Base-by-base conservation (phyloP, 1,284 basidiomycete genomes). In the Cerrena zonata region DNA sequence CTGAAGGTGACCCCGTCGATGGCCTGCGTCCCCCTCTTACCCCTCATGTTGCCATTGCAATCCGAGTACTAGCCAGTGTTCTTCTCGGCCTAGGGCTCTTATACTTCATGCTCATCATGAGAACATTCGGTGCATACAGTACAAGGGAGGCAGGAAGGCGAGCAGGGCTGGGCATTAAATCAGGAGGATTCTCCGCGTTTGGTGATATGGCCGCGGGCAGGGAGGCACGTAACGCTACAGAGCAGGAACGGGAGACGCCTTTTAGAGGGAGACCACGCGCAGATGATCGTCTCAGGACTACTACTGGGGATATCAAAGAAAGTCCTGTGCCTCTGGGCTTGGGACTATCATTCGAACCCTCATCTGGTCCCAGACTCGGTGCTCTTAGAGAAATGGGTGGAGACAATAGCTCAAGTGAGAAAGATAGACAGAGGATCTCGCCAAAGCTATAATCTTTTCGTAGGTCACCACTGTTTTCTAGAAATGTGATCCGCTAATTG, bases 101-200 rank as follows among this genome's bases (percentile, higher is more conserved):
- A 5, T 84, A 86, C 56, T 78, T 89, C 48, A 59, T 57, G 23
- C 65, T 86, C 51, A 84, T 88, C 45, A 67, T 89, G 23, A 68
- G 67, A 51, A 86, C 86, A 1, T 71, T 89, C 61, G 70, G 71
- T 61, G 74, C 69, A 27, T 89, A 88, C 56, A 49, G 54, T 18
- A 50, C 47, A 25, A n/a, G 49, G 10, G 56, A 56, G 37, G 48
- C 38, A 5, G 54, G 56, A 10, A 49, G 56, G 49, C 26, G 48
- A 12, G 36, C 47, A 26, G 49, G 54, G 45, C 11, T 23, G 11
- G 41, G 41, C 13, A 7, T 34, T 15, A 34, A 34, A 15, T 34
- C 30, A 34, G 7, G 7, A 15, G 30, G 7, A 34, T 34, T 34
- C 30, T 34, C 30, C 15, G 30, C 7, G 30, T 15, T 34, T 7